Conservation (phyloP, 768 basidiomycete genomes). For the Pleurotus salmoneostramineus region DNA sequence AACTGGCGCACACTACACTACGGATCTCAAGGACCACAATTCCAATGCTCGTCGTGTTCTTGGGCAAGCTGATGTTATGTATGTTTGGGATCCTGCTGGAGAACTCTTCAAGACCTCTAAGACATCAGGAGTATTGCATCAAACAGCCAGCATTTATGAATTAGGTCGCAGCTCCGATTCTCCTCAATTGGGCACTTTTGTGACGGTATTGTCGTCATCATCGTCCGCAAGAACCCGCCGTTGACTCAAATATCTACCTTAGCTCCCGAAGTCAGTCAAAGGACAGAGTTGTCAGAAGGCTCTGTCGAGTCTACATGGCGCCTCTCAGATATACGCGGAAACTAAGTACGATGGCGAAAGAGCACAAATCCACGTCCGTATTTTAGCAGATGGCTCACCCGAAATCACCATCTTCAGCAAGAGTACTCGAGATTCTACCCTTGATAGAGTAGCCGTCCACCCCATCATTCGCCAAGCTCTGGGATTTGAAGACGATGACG, state of each 20-base stretch:
- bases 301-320: constrained; percentile 36
- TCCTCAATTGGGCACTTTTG: constrained; percentile 54
- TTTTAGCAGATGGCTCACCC: constrained; percentile 28
- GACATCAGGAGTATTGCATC: constrained; percentile 54
- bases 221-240: not conserved
- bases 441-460: constrained; percentile 68
- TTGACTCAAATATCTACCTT: not conserved
- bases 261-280: constrained; percentile 85
- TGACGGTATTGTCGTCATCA: constrained; percentile 42
- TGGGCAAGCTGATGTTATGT: constrained; percentile 62
- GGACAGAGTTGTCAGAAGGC: constrained; percentile 59
- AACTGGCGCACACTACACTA: constrained; percentile 42
- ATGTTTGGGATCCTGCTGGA: constrained; percentile 61
- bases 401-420: constrained; percentile 84
- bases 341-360: constrained; percentile 95
- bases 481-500: constrained; percentile 25
- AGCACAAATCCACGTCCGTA: constrained; percentile 85
- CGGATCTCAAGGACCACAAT: constrained; percentile 53
- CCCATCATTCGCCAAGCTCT: constrained; percentile 58
- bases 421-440: constrained; percentile 78
- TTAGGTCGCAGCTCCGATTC: constrained; percentile 21
- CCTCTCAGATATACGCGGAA: constrained; percentile 71
- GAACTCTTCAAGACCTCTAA: constrained; percentile 51
- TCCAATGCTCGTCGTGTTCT: constrained; percentile 52
- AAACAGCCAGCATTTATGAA: constrained; percentile 45